phyloP scores from a whole-genome alignment of 2,329 filamentous ascomycete genomes.

The Aspergillus ochraceoroseus region DNA sequence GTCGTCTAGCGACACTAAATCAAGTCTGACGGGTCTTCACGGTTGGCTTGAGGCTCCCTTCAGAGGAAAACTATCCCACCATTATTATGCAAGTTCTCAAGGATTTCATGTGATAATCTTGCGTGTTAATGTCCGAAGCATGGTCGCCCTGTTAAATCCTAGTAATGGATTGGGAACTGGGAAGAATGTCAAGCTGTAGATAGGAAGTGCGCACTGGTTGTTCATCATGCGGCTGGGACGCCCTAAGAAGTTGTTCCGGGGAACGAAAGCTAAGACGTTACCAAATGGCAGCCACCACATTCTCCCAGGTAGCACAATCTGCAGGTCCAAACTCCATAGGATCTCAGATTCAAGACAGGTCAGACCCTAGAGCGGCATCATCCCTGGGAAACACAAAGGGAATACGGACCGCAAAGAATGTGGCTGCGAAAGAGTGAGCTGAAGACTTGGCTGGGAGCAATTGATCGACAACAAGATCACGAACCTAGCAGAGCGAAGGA shows the following conservation, averaged over 20 bases:
- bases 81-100: conserved; percentile 1
- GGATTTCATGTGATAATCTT: conserved; percentile 1
- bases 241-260: too few relatives aligned
- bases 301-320: neutral
- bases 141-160: too few relatives aligned
- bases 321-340: neutral
- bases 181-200: too few relatives aligned
- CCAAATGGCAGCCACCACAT: neutral
- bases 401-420: neutral
- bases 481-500: too few relatives aligned
- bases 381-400: neutral
- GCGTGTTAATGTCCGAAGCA: too few relatives aligned
- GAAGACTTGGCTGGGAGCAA: neutral
- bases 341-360: neutral
- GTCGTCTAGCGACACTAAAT: conserved; percentile 5
- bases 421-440: neutral
- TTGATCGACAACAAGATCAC: too few relatives aligned
- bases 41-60: conserved; percentile 3
- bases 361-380: neutral
- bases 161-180: too few relatives aligned
- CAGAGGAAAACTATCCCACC: neutral
- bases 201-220: too few relatives aligned
- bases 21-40: conserved; percentile 4
- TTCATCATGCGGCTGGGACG: too few relatives aligned
- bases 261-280: too few relatives aligned